These are phyloP conservation scores for Scytalidium sp. DNA, from an alignment of 2,329 filamentous ascomycete genomes.

Conservation along the genomic window DNA sequence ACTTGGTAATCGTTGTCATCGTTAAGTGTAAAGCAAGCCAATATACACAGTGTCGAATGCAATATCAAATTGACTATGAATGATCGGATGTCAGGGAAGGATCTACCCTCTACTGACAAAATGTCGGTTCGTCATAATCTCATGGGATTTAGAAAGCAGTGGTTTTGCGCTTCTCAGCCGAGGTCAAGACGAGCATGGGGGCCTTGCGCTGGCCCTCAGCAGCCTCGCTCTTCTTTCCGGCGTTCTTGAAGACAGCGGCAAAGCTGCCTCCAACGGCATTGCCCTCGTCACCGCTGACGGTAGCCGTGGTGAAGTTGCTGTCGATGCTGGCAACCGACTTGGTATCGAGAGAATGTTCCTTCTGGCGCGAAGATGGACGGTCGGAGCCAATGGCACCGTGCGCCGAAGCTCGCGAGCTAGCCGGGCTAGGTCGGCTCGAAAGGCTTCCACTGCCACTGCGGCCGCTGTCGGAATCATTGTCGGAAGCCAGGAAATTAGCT, in stretches of 20 bases:
- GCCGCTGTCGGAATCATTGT: constrained; percentile 69
- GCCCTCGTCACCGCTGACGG: constrained; percentile 61
- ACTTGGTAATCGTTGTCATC: constrained; percentile 25
- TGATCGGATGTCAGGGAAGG: constrained; percentile 26
- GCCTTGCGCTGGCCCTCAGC: constrained; percentile 71
- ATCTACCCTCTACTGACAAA: constrained; percentile 28
- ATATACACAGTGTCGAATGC: constrained; percentile 34
- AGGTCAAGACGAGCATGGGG: constrained; percentile 83
- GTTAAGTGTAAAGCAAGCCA: constrained; percentile 26
- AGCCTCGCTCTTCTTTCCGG: constrained; percentile 52
- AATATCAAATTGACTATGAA: constrained; percentile 34
- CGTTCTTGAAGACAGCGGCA: constrained; percentile 63
- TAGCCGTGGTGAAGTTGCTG: constrained; percentile 56
- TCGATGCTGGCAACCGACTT: constrained; percentile 39
- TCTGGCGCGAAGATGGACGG: constrained; percentile 70
- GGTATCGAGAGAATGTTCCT: constrained; percentile 54
- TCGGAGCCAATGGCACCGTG: constrained; percentile 88
- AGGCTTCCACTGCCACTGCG: constrained; percentile 77
- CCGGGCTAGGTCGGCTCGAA: constrained; percentile 64
- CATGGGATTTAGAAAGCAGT: constrained; percentile 48
- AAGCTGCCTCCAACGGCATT: constrained; percentile 59
- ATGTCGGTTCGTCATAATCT: constrained; percentile 9
- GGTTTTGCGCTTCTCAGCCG: constrained; percentile 86
- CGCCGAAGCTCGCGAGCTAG: constrained; percentile 72
- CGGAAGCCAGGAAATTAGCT: constrained; percentile 61